Evolutionary conservation across 805 yeast species (phyloP).

Genomic region (Yamadazyma paraphyllophila): DNA sequence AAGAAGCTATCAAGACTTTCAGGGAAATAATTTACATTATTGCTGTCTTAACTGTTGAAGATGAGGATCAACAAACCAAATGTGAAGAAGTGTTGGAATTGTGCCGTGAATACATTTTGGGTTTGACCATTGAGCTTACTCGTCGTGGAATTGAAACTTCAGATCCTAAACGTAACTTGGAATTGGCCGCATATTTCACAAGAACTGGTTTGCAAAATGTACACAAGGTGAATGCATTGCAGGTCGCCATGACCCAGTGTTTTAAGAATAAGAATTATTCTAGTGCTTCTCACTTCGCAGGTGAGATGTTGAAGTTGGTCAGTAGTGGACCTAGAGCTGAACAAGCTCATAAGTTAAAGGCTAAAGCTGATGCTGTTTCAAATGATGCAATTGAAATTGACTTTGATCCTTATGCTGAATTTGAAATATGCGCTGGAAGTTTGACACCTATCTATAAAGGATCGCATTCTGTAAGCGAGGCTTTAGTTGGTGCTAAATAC

Average conservation of each 20-base stretch:
- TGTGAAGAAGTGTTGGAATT: conserved; percentile 67
- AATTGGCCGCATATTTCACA: conserved; percentile 94
- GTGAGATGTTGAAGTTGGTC: conserved; percentile 70
- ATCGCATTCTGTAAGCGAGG: conserved; percentile 65
- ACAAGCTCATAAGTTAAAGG: conserved; percentile 79
- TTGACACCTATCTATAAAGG: conserved; percentile 87
- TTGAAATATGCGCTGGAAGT: conserved; percentile 84
- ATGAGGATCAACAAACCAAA: conserved; percentile 72
- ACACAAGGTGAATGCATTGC: conserved; percentile 84
- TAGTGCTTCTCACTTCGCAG: conserved; percentile 86
- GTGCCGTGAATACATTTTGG: conserved; percentile 88
- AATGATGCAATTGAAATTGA: conserved; percentile 87
- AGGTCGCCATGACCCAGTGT: conserved; percentile 92
- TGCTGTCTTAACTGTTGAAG: conserved; percentile 66
- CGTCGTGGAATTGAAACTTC: conserved; percentile 78
- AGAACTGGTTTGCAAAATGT: conserved; percentile 75
- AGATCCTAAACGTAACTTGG: conserved; percentile 81
- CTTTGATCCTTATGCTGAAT: conserved; percentile 88
- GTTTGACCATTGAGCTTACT: conserved; percentile 83
- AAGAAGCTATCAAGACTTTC: conserved; percentile 76
- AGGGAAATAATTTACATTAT: conserved; percentile 75
- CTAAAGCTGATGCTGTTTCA: conserved; percentile 74
- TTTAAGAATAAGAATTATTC: conserved; percentile 86
- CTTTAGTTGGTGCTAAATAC: conserved; percentile 87
- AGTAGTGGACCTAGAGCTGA: conserved; percentile 80